Conservation (phyloP, 192 early-diverging fungal species). For the Backusella parvicylindrica region DNA sequence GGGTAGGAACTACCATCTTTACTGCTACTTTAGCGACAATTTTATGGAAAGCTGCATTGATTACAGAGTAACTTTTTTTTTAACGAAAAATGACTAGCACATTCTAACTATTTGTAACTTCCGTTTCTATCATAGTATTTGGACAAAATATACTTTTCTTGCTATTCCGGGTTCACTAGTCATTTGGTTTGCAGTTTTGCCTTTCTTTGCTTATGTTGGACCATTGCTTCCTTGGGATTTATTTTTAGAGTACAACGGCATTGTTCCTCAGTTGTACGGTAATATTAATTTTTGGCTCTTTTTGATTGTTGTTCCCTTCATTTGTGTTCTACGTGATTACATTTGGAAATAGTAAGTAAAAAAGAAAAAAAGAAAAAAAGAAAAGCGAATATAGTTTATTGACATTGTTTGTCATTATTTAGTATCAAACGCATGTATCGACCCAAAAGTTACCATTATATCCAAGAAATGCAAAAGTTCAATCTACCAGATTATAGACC, state of each 20-base stretch:
- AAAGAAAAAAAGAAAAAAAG: neutral
- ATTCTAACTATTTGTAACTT: neutral
- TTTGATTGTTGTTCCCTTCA: constrained; percentile 74
- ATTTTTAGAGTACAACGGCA: constrained; percentile 71
- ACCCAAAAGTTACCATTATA: constrained; percentile 86
- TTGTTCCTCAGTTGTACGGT: constrained; percentile 59
- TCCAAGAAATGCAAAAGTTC: constrained; percentile 98
- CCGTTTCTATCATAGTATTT: constrained; percentile 50
- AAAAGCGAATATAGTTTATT: neutral
- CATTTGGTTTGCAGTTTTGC: constrained; percentile 87
- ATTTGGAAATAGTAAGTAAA: constrained; percentile 90
- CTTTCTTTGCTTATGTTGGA: constrained; percentile 76
- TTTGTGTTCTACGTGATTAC: constrained; percentile 85
- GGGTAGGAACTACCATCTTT: constrained; percentile 87
- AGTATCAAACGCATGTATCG: constrained; percentile 74
- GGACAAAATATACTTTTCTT: constrained; percentile 91
- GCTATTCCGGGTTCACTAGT: constrained; percentile 86
- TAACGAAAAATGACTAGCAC: neutral
- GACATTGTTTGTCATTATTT: neutral
- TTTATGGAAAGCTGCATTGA: constrained; percentile 85
- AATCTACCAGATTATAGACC: constrained; percentile 97
- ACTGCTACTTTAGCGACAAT: constrained; percentile 87
- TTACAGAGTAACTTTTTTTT: constrained; percentile 58
- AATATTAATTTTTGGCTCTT: constrained; percentile 83
- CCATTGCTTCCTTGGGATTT: constrained; percentile 59